Evolutionary conservation across 2,329 filamentous ascomycete species (phyloP).

Genomic region (Aquanectria penicillioides): DNA sequence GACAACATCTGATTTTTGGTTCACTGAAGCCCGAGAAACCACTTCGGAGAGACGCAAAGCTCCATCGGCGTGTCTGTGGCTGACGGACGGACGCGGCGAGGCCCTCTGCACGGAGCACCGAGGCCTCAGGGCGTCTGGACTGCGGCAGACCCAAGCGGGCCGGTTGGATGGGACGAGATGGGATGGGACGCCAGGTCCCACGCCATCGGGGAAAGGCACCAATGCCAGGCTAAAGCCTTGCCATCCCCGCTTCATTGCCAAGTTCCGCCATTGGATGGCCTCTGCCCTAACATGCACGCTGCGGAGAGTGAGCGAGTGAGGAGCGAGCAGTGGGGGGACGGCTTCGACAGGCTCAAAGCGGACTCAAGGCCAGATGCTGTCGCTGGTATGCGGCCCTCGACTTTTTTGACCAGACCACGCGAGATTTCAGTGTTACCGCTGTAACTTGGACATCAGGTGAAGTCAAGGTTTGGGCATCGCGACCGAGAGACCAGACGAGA

Average conservation of each 20-base stretch:
- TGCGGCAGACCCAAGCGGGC: slow-evolving; percentile 11
- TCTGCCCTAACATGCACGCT: neutral
- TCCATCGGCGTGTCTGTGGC: no score
- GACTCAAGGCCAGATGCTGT: neutral
- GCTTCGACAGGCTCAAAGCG: no score
- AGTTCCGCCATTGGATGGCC: slow-evolving; percentile 5
- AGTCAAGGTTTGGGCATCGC: neutral
- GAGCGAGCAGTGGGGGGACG: no score
- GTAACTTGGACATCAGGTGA: no score
- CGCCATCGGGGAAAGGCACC: slow-evolving; percentile 3
- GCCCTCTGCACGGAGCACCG: slow-evolving; percentile 11
- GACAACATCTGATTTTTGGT: no score
- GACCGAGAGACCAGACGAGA: neutral
- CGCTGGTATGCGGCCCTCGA: neutral
- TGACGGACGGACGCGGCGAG: slow-evolving; percentile 11
- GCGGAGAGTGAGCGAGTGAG: neutral
- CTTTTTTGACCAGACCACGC: neutral
- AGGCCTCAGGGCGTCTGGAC: slow-evolving; percentile 12
- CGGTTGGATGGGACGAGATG: slow-evolving; percentile 10
- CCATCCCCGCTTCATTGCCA: slow-evolving; percentile 1
- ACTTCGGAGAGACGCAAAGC: no score
- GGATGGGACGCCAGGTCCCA: slow-evolving; percentile 1
- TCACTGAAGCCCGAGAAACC: no score
- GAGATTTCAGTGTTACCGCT: no score
- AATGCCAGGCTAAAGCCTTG: slow-evolving; percentile 1